Conservation (phyloP, 805 yeast species). For the Ogataea degrootiae region DNA sequence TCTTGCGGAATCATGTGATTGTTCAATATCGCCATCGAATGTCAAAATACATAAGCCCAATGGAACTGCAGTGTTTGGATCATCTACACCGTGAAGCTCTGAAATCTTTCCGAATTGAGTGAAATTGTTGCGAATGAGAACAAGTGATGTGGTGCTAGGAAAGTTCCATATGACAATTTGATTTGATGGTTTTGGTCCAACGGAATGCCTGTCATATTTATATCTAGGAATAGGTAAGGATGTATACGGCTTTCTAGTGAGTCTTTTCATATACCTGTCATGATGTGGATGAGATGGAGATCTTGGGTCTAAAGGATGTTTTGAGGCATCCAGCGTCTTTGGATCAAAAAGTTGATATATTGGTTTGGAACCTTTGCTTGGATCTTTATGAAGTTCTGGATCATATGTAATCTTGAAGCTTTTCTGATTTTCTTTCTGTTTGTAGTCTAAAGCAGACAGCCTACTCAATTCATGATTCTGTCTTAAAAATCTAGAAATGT, state of each 20-base stretch:
- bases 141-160: conserved; percentile 48
- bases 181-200: conserved; percentile 69
- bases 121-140: conserved; percentile 46
- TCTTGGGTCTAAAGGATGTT: conserved; percentile 19
- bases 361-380: conserved; percentile 26
- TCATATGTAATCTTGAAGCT: conserved; percentile 43
- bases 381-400: conserved; percentile 41
- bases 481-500: conserved; percentile 9
- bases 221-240: conserved; percentile 27
- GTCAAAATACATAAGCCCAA: conserved; percentile 64
- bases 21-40: conserved; percentile 53
- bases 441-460: background rate
- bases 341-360: conserved; percentile 33
- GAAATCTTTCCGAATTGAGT: conserved; percentile 59
- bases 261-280: conserved; percentile 7
- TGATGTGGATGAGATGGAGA: conserved; percentile 3
- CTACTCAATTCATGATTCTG: conserved; percentile 19
- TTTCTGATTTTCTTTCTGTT: conserved; percentile 1
- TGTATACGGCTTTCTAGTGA: conserved; percentile 6
- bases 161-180: conserved; percentile 69
- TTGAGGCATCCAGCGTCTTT: conserved; percentile 30
- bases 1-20: conserved; percentile 44
- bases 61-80: conserved; percentile 74
- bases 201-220: conserved; percentile 61
- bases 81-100: conserved; percentile 54